Evolutionary conservation across 2,329 filamentous ascomycete genomes (phyloP), one percentile per base, ranked within the genome.

Genomic region (Spiromastix sp.): DNA sequence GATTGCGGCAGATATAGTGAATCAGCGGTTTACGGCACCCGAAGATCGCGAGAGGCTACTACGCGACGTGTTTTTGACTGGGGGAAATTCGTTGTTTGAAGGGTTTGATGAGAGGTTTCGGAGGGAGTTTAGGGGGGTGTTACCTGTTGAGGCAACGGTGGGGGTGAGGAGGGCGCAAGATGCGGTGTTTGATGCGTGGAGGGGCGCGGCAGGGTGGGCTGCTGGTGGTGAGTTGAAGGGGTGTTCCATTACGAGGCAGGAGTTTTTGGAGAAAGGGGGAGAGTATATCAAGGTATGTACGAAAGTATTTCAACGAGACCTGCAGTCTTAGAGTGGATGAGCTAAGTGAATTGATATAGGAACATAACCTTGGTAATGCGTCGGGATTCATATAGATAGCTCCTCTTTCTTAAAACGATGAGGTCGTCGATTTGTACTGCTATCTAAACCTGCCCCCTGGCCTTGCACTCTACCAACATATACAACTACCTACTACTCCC

Each of bases 181-280:
- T 55, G 74, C 84, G 2, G 56, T 91, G 17, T 65, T 93, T 22
- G 91, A 98, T 68, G 84, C 89, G 3, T 98, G 91, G 91, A 84
- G 73, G 58, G 91, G 91, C 5, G 91, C 91, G 1, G 89, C 91
- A 9, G 70, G 74, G 42, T 98, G 91, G 89, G 82, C 80, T 25
- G 60, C 54, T 11, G 50, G 56, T 10, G 68, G 69, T 13, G 65
- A 70, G 34, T 78, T 78, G 61, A 75, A 70, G 54, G 60, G 64
- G 22, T 76, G 77, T 4, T 80, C 77, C 42, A 72, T 98, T 27
- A 82, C 79, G 2, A 77, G 73, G 49, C 80, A 81, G 46, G 91
- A 96, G 60, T 98, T 85, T 61, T 59, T 75, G 48, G 91, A 98
- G 67, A 95, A 93, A 68, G 91, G 91, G 1, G 70, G 77, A 15